Conservation (phyloP, 257 asterid genomes). For the Apocynum venetum region DNA sequence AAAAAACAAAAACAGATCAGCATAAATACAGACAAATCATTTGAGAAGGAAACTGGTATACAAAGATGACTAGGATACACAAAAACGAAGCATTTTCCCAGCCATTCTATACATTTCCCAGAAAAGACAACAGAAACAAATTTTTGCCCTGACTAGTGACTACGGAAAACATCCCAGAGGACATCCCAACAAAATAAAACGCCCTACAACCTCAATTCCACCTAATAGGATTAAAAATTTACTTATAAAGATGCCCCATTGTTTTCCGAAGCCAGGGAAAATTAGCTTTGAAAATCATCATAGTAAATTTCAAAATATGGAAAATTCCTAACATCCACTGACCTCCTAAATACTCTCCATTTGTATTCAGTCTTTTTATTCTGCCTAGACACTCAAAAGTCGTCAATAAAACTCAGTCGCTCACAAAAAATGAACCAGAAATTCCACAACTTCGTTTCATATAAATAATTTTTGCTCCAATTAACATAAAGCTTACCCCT, state of each 20-base stretch:
- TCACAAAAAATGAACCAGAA: not conserved
- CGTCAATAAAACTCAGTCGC: not conserved
- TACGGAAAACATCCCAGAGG: not conserved
- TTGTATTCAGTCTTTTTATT: not conserved
- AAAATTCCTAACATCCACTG: not conserved
- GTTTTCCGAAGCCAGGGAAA: not conserved
- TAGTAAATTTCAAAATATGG: not conserved
- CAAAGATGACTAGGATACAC: not conserved
- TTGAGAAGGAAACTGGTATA: not conserved
- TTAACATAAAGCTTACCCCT: not conserved
- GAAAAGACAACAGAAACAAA: not conserved
- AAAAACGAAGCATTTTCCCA: not conserved
- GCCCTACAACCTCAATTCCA: not conserved
- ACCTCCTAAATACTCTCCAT: not conserved
- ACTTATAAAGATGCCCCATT: not conserved
- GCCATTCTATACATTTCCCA: not conserved
- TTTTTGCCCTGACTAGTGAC: not conserved
- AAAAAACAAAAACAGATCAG: not conserved
- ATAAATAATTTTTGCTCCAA: not conserved
- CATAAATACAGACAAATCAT: not conserved
- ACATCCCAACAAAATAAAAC: not conserved
- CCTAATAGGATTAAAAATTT: not conserved
- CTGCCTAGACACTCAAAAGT: not conserved
- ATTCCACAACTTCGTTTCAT: not conserved
- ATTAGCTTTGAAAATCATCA: not conserved